Base-by-base conservation (phyloP, 805 yeast genomes). In the Candida ponderosae region DNA sequence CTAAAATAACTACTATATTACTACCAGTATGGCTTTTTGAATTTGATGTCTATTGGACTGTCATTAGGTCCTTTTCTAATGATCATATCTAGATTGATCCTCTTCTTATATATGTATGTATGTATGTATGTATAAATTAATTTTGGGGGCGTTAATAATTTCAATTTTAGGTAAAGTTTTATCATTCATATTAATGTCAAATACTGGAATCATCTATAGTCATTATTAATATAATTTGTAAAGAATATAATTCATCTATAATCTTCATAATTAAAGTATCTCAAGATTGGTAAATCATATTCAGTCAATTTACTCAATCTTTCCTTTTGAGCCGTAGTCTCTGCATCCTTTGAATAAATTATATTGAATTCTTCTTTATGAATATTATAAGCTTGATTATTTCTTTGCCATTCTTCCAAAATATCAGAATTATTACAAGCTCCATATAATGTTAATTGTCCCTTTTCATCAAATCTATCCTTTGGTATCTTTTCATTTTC, bases 341-440 rank as follows among this genome's bases (percentile, higher is more conserved):
- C 50, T 36, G 45, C 38, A 15, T 44, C 60, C 37, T 48, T 27
- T 23, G 47, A 40, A 31, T 45, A 42, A 34, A 44, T 29, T n/a
- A n/a, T n/a, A n/a, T 35, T 56, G 40, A 43, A 55, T 53, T 46
- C 60, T 44, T 27, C 44, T 41, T 30, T 59, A 43, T 40, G 47
- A 9, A 48, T 53, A 58, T 32, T 56, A 41, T 42, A 60, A 39
- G 35, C 46, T 23, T 49, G 51, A 18, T 47, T 47, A 9, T 57
- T 54, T 16, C 57, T 58, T 18, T 43, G 42, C 50, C 60, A 69
- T 42, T 64, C 70, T 35, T 65, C 68, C 38, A 59, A 60, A 32
- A 70, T 44, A 19, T 53, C 48, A 3, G 44, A 36, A 34, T 54
- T 56, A 32, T 56, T 52, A 47, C 72, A 66, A 8, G 73, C 69